Base-by-base conservation (phyloP, 495 filamentous ascomycete genomes). In the Talaromyces borbonicus region DNA sequence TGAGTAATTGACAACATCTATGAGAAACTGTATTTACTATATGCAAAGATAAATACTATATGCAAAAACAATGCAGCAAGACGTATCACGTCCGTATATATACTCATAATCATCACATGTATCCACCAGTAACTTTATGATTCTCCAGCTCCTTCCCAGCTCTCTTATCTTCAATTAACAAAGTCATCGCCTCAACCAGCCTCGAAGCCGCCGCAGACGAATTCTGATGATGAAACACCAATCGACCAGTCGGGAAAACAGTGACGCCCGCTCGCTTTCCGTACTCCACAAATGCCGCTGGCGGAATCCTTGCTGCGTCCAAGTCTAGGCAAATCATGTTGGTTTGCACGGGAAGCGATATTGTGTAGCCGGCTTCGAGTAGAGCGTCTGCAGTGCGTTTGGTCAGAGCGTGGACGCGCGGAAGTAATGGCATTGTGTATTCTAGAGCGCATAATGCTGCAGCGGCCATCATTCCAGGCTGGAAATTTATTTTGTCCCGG, bases 271-370 rank as follows among this genome's bases (percentile, higher is more conserved):
- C 61, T 49, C 74, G 67, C 52, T 65, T 59, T 8, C 67, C 74
- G 12, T 75, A 56, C 46, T 67, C 60, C 15, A 71, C 63, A 25
- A 82, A 68, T 24, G 56, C 59, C 36, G 72, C 65, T 8, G 32
- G 47, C 4, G 56, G 50, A 44, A 80, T 65, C 0, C 69, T 65
- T 5, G 56, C 52, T 11, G 50, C 67, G 22, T 76, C 72, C 30
- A 90, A 56, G 62, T 87, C 80, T 15, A 89, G 44, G 80, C 84
- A 88, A 26, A 87, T 76, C 79, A 89, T 88, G 58, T 90, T 90
- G 32, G 85, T 89, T 50, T 89, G 76, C 0, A 83, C 80, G 1
- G 79, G 78, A 14, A 78, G 59, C 22, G 57, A 38, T 22, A 79
- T 52, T 65, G 73, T 72, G 9, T 83, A 83, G 1, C 83, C 84